Evolutionary conservation across 495 filamentous ascomycete species (phyloP).

Genomic region (Aspergillus ostianus): DNA sequence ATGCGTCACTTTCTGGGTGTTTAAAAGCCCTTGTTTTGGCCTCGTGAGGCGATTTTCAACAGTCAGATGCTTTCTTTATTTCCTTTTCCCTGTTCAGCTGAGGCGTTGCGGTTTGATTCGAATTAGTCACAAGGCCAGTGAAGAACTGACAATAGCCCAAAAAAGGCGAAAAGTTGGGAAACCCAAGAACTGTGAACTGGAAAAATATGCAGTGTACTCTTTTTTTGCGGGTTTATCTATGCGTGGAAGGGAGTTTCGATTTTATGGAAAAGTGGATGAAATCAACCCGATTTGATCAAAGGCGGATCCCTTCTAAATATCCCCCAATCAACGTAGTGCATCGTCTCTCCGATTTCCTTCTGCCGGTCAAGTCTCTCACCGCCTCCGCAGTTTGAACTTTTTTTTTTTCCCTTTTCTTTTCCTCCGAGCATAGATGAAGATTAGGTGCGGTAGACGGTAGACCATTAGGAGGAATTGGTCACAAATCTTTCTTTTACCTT

Average conservation of each 20-base stretch:
- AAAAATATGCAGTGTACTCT: no score
- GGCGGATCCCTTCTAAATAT: background rate
- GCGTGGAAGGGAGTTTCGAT: no score
- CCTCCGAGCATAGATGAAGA: background rate
- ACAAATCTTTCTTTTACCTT: background rate
- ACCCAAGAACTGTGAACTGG: background rate
- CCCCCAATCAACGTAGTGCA: background rate
- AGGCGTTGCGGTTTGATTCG: no score
- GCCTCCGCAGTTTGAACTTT: slow-evolving; percentile 27
- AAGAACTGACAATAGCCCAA: background rate
- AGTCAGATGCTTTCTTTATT: background rate
- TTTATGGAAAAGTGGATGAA: no score
- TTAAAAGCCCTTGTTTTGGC: background rate
- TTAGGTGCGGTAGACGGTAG: background rate
- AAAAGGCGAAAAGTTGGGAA: background rate
- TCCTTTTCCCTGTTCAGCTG: background rate
- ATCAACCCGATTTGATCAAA: no score
- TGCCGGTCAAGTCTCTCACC: slow-evolving; percentile 19
- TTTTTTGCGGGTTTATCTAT: no score
- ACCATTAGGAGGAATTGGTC: background rate
- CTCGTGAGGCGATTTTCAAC: background rate
- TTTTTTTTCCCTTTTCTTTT: slow-evolving; percentile 22
- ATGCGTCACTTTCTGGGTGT: background rate
- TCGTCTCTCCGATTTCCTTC: slow-evolving; percentile 9
- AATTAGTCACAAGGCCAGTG: no score